Conservation (phyloP, 2,329 filamentous ascomycete species). For the Trichoderma lentiforme region DNA sequence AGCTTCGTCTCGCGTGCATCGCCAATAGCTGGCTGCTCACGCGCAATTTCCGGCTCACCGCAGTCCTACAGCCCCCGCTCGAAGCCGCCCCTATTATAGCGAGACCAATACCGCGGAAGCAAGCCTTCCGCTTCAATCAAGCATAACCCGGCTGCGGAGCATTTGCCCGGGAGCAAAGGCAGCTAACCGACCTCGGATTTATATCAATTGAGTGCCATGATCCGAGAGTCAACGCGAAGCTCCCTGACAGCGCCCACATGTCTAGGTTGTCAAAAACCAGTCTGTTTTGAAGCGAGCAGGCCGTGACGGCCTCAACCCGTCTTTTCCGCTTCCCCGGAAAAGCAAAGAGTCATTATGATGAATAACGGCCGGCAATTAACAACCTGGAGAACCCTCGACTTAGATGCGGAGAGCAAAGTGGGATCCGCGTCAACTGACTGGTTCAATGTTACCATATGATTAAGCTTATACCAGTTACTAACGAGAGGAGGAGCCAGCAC, state of each 20-base stretch:
- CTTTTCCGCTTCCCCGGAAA: not conserved
- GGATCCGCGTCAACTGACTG: not conserved
- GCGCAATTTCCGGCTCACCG: not conserved
- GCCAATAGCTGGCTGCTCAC: not conserved
- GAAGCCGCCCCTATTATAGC: constrained; percentile 32
- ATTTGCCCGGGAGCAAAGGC: constrained; percentile 21
- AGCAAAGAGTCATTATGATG: not conserved
- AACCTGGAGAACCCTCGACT: not conserved
- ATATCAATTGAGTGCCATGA: not conserved
- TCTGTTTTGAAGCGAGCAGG: not conserved
- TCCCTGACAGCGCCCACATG: no score
- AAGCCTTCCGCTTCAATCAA: constrained; percentile 35
- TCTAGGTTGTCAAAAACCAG: not conserved
- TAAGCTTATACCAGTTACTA: not conserved
- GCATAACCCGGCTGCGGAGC: constrained; percentile 38
- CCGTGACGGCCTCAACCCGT: not conserved
- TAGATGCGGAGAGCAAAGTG: not conserved
- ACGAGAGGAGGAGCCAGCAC: not conserved
- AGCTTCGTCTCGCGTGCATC: not conserved
- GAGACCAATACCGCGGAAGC: constrained; percentile 36
- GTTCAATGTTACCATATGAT: not conserved
- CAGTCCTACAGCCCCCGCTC: not conserved
- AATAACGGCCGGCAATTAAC: not conserved
- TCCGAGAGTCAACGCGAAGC: not conserved
- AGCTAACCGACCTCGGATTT: not conserved